Base-by-base conservation (phyloP, 2,329 filamentous ascomycete genomes). In the Aspergillus proliferans region DNA sequence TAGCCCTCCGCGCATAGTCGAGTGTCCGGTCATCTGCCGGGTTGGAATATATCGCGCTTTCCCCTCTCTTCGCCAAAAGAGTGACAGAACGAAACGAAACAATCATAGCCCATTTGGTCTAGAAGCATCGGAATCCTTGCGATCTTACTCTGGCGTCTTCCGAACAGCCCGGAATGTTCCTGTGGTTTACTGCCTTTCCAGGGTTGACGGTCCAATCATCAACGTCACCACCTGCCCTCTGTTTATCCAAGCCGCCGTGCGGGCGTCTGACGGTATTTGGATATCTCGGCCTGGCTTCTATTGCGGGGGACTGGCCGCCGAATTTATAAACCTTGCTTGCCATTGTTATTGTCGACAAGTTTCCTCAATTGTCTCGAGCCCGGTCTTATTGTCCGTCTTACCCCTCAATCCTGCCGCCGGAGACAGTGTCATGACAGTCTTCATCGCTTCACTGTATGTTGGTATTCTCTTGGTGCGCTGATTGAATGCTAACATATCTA, bases 381-480 rank as follows among this genome's bases (percentile, higher is more conserved):
- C 7, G 8, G n/a, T 39, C 36, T n/a, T 39, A 39, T 30, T 15
- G 36, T 15, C n/a, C n/a, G 4, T 9, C 4, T 18, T 19, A 19
- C 15, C 36, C 19, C 36, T 9, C 40, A 9, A 42, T 4, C 9
- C 2, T 12, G 26, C 26, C 26, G 10, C 22, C 22, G 12, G 22
- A 22, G 5, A 43, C 38, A 28, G 26, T 34, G 46, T 24, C 52
- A 68, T 68, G 65, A 65, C 65, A 45, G 58, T 65, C 46, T 66
- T 65, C 51, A 58, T 67, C 44, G 65, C 59, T n/a, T 68, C 65
- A 24, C 55, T 68, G 65, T 68, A 55, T 49, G 64, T 54, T 19
- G 5, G 6, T 39, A 26, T 36, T 38, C 28, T 30, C 12, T 12
- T 26, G 42, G 7, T 39, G 5, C 24, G 14, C 22, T 33, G n/a